A percentile compares a stretch with the other conserved stretches of the same genome.
These are phyloP conservation scores for Scleromitrula shiraiana DNA, from an alignment of 2,329 filamentous ascomycete species.

Conservation along the genomic window DNA sequence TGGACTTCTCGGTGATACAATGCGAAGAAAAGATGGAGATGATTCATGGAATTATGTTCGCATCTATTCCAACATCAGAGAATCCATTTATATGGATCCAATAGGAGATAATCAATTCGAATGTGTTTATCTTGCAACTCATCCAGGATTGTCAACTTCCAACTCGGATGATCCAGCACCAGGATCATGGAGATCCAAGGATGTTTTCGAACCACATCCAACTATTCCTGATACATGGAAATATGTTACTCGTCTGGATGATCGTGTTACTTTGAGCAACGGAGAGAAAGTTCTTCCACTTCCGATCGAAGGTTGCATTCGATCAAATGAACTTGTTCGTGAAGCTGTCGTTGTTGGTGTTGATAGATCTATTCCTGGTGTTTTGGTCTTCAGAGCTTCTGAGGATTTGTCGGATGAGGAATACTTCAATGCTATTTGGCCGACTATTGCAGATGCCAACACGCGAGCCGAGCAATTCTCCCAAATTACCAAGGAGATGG, in stretches of 20 bases:
- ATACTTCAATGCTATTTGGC: slow-evolving; percentile 41
- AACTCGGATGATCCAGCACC: slow-evolving; percentile 37
- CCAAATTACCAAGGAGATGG: slow-evolving; percentile 43
- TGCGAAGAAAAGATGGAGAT: slow-evolving; percentile 40
- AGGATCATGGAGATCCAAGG: slow-evolving; percentile 37
- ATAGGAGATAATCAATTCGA: slow-evolving; percentile 27
- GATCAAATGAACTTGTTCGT: slow-evolving; percentile 42
- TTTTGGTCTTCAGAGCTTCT: slow-evolving; percentile 44
- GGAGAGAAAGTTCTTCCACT: slow-evolving; percentile 42
- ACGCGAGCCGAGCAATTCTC: slow-evolving; percentile 42
- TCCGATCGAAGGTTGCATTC: slow-evolving; percentile 44
- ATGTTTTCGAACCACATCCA: slow-evolving; percentile 37
- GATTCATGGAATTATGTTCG: slow-evolving; percentile 54
- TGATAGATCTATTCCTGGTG: slow-evolving; percentile 42
- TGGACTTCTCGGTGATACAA: slow-evolving; percentile 51
- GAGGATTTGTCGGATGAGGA: slow-evolving; percentile 35
- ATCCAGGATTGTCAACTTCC: slow-evolving; percentile 31
- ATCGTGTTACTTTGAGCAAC: slow-evolving; percentile 38
- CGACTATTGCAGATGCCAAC: slow-evolving; percentile 45
- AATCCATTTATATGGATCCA: slow-evolving; percentile 18
- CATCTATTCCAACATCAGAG: slow-evolving; percentile 11
- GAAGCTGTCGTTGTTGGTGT: slow-evolving; percentile 52
- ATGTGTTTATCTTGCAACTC: slow-evolving; percentile 31
- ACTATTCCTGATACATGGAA: slow-evolving; percentile 37
- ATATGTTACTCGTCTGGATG: slow-evolving; percentile 38